phyloP scores from a whole-genome alignment of 2,329 filamentous ascomycete species.

The Pseudocercospora fijiensis region DNA sequence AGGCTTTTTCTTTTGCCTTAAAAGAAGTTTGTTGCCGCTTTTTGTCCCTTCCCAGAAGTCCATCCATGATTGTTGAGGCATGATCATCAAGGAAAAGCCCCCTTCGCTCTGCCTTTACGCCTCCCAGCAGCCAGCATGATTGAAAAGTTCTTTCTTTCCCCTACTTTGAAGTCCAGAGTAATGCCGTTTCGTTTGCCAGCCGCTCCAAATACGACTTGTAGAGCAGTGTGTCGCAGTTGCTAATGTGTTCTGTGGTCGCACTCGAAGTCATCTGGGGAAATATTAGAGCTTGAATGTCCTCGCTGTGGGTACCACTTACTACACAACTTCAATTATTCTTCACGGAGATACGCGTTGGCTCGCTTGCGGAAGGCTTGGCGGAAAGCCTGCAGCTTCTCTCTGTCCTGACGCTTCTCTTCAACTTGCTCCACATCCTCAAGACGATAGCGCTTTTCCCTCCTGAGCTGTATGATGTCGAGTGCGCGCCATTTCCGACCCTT shows the following conservation, averaged over 20 bases:
- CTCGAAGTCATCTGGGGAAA: neutral
- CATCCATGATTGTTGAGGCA: neutral
- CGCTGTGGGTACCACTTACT: neutral
- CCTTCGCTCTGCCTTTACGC: too few relatives aligned
- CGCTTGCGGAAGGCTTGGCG: neutral
- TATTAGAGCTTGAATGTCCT: neutral
- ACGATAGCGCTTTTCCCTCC: neutral
- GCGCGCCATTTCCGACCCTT: conserved; percentile 7
- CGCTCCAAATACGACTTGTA: neutral
- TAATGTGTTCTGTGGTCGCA: neutral
- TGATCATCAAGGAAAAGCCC: too few relatives aligned
- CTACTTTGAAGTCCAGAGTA: too few relatives aligned
- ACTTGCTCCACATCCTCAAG: too few relatives aligned
- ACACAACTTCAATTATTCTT: neutral
- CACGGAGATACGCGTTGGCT: neutral
- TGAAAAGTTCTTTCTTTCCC: too few relatives aligned
- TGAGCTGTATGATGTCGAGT: conserved; percentile 3
- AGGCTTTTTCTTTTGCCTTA: neutral
- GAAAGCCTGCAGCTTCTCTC: neutral
- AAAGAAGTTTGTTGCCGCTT: neutral
- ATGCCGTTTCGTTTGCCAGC: neutral
- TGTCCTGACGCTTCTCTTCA: neutral
- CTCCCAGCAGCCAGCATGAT: too few relatives aligned
- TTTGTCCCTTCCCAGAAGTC: neutral
- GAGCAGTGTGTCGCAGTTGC: neutral